Percentiles rank a stretch among this genome's conserved stretches.
Evolutionary conservation across 1,284 basidiomycete genomes (phyloP).

Genomic region (Ustilago shanxiensis): DNA sequence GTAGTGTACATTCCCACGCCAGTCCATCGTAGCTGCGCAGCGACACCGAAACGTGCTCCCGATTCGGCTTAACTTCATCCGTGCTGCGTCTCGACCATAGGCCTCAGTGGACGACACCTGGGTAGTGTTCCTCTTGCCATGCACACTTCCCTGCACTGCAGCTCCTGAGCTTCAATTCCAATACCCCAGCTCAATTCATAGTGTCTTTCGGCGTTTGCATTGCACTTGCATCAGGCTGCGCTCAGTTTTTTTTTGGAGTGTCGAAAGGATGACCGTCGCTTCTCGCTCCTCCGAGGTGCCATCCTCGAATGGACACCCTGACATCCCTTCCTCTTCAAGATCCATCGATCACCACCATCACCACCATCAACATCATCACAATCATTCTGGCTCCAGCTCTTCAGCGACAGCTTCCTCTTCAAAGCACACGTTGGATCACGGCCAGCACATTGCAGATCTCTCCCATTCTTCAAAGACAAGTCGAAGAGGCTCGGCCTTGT

Average conservation of each 20-base stretch:
- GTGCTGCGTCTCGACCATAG: background rate
- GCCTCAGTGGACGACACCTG: background rate
- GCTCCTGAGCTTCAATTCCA: conserved; percentile 30
- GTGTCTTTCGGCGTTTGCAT: conserved; percentile 2
- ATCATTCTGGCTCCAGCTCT: background rate
- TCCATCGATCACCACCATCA: background rate
- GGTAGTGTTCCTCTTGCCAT: conserved; percentile 14
- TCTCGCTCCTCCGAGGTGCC: background rate
- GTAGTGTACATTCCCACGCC: conserved; percentile 23
- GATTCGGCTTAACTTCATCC: conserved; percentile 22
- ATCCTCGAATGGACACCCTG: background rate
- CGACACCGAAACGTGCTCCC: background rate
- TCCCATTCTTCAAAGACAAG: conserved; percentile 7
- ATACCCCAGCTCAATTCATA: background rate
- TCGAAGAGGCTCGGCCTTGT: conserved; percentile 19
- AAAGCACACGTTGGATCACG: conserved; percentile 23
- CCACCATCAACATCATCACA: conserved; percentile 9
- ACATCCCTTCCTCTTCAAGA: conserved; percentile 3
- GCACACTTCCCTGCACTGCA: conserved; percentile 16
- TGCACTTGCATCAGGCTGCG: background rate
- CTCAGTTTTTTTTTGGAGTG: background rate
- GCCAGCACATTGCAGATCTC: background rate
- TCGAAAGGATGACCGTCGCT: conserved; percentile 14
- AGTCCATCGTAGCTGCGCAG: conserved; percentile 1
- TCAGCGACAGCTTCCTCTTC: conserved; percentile 30